Evolutionary conservation across 2,329 filamentous ascomycete genomes (phyloP).

Genomic region (Tolypocladium capitatum): DNA sequence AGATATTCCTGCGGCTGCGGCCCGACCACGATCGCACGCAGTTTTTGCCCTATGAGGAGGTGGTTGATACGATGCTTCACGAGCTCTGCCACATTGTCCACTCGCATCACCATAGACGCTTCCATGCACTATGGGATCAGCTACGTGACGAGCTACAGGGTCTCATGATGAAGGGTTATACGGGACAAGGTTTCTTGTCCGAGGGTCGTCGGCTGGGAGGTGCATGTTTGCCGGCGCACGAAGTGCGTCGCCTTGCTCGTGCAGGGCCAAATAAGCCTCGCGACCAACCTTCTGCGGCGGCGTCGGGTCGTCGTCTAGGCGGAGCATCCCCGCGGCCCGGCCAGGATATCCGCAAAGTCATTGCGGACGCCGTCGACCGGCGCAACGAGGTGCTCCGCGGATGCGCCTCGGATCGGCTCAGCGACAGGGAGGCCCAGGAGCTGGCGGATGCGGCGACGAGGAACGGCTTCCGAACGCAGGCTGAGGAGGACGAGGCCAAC

Average conservation of each 20-base stretch:
- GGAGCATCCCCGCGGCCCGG: constrained; percentile 41
- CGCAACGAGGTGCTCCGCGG: constrained; percentile 55
- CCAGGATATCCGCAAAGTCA: constrained; percentile 57
- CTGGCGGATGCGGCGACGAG: constrained; percentile 49
- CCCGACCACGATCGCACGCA: constrained; percentile 60
- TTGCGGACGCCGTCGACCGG: constrained; percentile 57
- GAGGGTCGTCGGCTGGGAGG: constrained; percentile 64
- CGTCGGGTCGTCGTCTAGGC: constrained; percentile 60
- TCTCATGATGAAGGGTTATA: constrained; percentile 69
- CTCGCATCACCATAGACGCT: constrained; percentile 70
- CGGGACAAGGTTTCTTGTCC: constrained; percentile 76
- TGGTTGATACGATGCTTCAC: constrained; percentile 86
- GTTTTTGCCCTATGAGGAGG: constrained; percentile 67
- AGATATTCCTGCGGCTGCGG: constrained; percentile 72
- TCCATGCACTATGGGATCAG: constrained; percentile 80
- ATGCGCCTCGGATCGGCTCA: constrained; percentile 60
- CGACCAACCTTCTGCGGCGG: constrained; percentile 41
- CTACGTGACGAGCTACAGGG: constrained; percentile 74
- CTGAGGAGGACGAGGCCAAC: constrained; percentile 80
- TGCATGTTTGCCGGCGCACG: constrained; percentile 47
- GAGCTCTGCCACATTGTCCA: constrained; percentile 82
- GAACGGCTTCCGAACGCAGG: constrained; percentile 69
- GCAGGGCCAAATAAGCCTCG: constrained; percentile 60
- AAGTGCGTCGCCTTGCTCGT: constrained; percentile 62
- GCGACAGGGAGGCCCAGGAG: constrained; percentile 51